phyloP scores from a whole-genome alignment of 768 basidiomycete genomes.

The Kwoniella sp. region DNA sequence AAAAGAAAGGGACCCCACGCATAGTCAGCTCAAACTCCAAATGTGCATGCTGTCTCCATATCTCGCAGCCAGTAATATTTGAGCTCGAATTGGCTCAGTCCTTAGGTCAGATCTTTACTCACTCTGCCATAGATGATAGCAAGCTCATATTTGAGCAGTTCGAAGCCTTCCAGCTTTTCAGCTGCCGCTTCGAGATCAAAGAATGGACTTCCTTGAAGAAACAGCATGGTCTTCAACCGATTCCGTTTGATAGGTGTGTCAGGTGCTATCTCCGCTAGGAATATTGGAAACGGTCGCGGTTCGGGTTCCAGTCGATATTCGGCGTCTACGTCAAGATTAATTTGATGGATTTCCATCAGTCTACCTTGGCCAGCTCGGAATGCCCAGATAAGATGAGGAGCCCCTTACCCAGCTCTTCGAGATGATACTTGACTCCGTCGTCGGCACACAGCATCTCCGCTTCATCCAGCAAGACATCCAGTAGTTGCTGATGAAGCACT shows the following conservation, averaged over 20 bases:
- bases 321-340: no score
- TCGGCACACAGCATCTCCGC: slow-evolving; percentile 37
- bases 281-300: slow-evolving; percentile 58
- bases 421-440: slow-evolving; percentile 62
- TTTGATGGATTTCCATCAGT: neutral
- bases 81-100: no score
- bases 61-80: no score
- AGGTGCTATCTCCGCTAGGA: slow-evolving; percentile 81
- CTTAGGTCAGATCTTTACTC: slow-evolving; percentile 22
- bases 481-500: slow-evolving; percentile 69
- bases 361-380: neutral
- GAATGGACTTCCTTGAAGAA: slow-evolving; percentile 73
- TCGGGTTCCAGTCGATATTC: slow-evolving; percentile 43
- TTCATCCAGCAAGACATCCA: slow-evolving; percentile 63
- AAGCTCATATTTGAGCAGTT: slow-evolving; percentile 69
- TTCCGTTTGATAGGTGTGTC: slow-evolving; percentile 72
- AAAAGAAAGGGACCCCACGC: neutral
- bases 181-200: slow-evolving; percentile 66
- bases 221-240: slow-evolving; percentile 74
- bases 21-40: slow-evolving; percentile 16
- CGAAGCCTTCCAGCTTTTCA: slow-evolving; percentile 61
- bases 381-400: neutral
- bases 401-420: slow-evolving; percentile 52
- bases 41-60: neutral
- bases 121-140: slow-evolving; percentile 83